phyloP scores from a whole-genome alignment of 768 basidiomycete genomes.

The Suillus clintonianus region DNA sequence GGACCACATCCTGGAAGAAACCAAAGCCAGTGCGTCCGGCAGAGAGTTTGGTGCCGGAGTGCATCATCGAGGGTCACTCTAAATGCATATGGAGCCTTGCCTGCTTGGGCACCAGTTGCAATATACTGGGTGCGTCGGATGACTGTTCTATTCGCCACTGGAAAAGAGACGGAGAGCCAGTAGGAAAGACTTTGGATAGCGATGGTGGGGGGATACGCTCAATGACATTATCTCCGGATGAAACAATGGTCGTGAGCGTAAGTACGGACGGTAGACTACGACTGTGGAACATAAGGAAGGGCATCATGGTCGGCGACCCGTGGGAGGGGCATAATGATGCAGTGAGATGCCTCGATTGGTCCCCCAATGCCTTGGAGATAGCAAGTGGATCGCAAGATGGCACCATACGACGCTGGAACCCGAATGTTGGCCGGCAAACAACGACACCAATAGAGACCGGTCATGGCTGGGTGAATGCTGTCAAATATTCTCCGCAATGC shows the following conservation, averaged over 20 bases:
- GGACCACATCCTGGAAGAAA: neutral
- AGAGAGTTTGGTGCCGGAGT: neutral
- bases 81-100: neutral
- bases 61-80: neutral
- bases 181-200: neutral
- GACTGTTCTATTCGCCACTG: neutral
- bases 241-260: neutral
- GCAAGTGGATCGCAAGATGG: conserved; percentile 13
- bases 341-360: conserved; percentile 11
- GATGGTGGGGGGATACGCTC: neutral
- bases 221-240: neutral
- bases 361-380: conserved; percentile 9
- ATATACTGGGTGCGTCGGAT: neutral
- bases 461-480: neutral
- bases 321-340: neutral
- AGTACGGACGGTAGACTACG: neutral
- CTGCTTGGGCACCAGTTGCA: neutral
- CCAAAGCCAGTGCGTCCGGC: neutral
- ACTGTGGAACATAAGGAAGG: neutral
- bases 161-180: neutral
- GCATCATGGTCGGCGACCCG: neutral
- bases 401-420: conserved; percentile 15
- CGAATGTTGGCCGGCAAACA: neutral
- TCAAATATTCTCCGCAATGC: neutral
- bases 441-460: neutral